Base-by-base conservation (phyloP, 169 alveolate genomes). In the Plasmodium reichenowi region DNA sequence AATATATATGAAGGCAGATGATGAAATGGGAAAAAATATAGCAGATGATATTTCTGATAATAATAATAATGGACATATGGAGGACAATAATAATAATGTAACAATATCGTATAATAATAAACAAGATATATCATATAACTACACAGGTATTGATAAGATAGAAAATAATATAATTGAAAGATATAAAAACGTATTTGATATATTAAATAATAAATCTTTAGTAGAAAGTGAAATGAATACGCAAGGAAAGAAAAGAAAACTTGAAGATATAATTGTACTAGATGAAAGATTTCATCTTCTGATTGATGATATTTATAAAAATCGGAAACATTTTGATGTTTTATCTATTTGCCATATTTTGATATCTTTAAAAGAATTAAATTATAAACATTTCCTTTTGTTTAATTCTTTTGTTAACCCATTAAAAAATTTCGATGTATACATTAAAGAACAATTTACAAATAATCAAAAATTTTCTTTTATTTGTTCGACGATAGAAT, bases 321-420 rank as follows among this genome's bases (percentile, higher is more conserved):
- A 94, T 74, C 60, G 95, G 66, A 90, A 75, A 64, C 93, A 92
- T 54, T 88, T 94, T 63, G 96, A 94, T 91, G 89, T 90, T 58
- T 89, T 72, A 75, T 92, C 95, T 22, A 92, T 92, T 3, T 94
- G 96, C 76, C 92, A 93, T 59, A 92, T 94, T 45, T 88, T 94
- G 58, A 92, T 92, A 48, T 88, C 96, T 43, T 92, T 94, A 29
- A 93, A 93, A 74, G 92, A 76, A 48, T 58, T 94, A 76, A 80
- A 89, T 45, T 93, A 92, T 93, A 89, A 71, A 59, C 88, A 93
- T 64, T 92, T 72, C 60, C 73, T 92, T 68, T 88, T 94, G 9
- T 91, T 88, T 78, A 94, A 92, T 75, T 94, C 95, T 8, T 75
- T 94, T 59, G 58, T 92, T 54, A 89, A 89, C 72, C 93, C 92